Percentiles rank a stretch among this genome's conserved stretches.
These are phyloP conservation scores for Tarenaya hassleriana DNA, from an alignment of 345 rosid species.

Conservation along the genomic window DNA sequence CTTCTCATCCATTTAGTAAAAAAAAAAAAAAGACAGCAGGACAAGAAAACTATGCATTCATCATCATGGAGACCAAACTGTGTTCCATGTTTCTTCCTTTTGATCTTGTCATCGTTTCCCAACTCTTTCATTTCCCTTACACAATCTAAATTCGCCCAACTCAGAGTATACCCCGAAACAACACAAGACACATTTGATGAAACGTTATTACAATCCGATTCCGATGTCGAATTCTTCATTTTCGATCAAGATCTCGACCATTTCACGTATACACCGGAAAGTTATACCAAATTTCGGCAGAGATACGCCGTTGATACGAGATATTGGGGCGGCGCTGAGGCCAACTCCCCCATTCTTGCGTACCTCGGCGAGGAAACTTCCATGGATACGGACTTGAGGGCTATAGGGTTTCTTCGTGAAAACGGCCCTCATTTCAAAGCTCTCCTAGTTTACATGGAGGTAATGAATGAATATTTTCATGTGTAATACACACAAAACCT, in stretches of 20 bases:
- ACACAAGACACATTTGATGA: neutral
- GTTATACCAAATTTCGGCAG: conserved; percentile 47
- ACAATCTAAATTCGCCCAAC: conserved; percentile 20
- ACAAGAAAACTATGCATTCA: neutral
- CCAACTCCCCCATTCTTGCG: conserved; percentile 40
- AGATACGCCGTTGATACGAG: conserved; percentile 38
- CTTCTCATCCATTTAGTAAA: conserved; percentile 1
- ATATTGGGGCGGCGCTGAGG: conserved; percentile 43
- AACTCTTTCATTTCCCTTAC: conserved; percentile 19
- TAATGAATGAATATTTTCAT: neutral
- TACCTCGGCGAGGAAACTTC: conserved; percentile 43
- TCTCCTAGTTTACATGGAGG: conserved; percentile 42
- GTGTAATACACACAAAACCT: too few relatives aligned
- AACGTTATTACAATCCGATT: conserved; percentile 1
- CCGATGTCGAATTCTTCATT: conserved; percentile 25
- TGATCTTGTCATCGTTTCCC: conserved; percentile 10
- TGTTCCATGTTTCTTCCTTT: conserved; percentile 11
- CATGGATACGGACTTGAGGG: conserved; percentile 23
- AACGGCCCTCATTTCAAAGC: conserved; percentile 34
- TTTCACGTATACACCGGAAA: conserved; percentile 43
- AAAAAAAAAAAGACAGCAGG: neutral
- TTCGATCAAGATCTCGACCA: conserved; percentile 49
- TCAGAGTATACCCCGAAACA: conserved; percentile 7
- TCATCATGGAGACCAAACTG: neutral
- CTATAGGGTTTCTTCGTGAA: conserved; percentile 29